Evolutionary conservation across 202 grass and related monocot species (phyloP).

Genomic region (Cymbopogon flexuosus): DNA sequence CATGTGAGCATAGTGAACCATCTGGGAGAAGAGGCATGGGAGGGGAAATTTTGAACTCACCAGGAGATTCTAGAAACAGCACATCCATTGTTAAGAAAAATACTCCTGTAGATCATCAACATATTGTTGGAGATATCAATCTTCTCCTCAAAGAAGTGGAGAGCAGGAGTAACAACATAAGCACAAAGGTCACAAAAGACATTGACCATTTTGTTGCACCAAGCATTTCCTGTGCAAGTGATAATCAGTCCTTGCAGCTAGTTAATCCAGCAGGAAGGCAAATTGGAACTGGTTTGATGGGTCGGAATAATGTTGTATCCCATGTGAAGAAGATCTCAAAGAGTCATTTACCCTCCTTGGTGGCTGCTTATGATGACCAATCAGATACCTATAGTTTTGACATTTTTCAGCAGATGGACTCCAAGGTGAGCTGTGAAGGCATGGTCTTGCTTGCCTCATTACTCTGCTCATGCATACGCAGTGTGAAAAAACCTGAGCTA

Average conservation of each 20-base stretch:
- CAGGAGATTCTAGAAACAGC: slow-evolving; percentile 27
- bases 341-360: slow-evolving; percentile 58
- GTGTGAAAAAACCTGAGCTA: slow-evolving; percentile 86
- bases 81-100: slow-evolving; percentile 42
- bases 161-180: slow-evolving; percentile 39
- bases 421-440: slow-evolving; percentile 67
- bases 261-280: slow-evolving; percentile 29
- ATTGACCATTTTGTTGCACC: slow-evolving; percentile 20
- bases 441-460: slow-evolving; percentile 95
- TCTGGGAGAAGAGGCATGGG: slow-evolving; percentile 31
- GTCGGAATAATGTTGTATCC: slow-evolving; percentile 41
- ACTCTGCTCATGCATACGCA: slow-evolving; percentile 90
- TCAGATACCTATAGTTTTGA: slow-evolving; percentile 67
- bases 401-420: slow-evolving; percentile 50
- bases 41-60: slow-evolving; percentile 33
- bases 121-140: slow-evolving; percentile 77
- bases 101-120: slow-evolving; percentile 40
- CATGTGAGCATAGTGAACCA: slow-evolving; percentile 18
- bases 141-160: slow-evolving; percentile 84
- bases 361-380: slow-evolving; percentile 68
- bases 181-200: slow-evolving; percentile 26
- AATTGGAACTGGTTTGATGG: slow-evolving; percentile 41
- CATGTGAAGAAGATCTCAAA: slow-evolving; percentile 68
- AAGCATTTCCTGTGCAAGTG: slow-evolving; percentile 32
- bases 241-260: slow-evolving; percentile 31